A percentile compares a stretch with the other conserved stretches of the same genome.
Conservation (phyloP, 75 land plant species). For the Ceratopteris richardii region DNA sequence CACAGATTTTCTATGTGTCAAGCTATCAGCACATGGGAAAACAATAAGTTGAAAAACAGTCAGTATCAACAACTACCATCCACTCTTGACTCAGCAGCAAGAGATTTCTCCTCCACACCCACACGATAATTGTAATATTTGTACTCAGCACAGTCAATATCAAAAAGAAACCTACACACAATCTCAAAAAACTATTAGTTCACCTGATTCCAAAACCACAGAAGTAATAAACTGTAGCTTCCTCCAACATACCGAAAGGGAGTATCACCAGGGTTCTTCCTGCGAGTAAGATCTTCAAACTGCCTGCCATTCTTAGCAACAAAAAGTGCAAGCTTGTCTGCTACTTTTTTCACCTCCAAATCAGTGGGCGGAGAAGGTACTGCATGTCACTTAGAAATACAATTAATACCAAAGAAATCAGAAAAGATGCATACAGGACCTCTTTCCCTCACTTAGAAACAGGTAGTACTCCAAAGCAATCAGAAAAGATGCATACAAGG, state of each 20-base stretch:
- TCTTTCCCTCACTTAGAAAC: constrained; percentile 87
- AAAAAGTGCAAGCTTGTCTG: constrained; percentile 92
- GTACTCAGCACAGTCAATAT: constrained; percentile 71
- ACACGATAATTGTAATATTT: constrained; percentile 88
- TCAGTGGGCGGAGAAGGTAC: constrained; percentile 77
- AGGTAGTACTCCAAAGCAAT: constrained; percentile 76
- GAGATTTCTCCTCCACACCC: constrained; percentile 61
- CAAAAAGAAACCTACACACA: constrained; percentile 74
- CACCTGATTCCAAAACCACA: neutral
- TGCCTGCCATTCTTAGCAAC: constrained; percentile 98
- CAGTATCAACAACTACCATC: constrained; percentile 3
- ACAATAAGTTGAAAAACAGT: neutral
- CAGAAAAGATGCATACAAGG: constrained; percentile 52
- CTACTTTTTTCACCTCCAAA: constrained; percentile 86
- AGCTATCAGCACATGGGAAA: too few relatives aligned
- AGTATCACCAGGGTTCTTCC: constrained; percentile 90
- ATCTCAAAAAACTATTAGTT: too few relatives aligned
- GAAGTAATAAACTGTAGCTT: neutral
- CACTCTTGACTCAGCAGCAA: constrained; percentile 19
- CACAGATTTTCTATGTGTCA: neutral
- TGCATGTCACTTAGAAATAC: constrained; percentile 84
- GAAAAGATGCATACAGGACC: constrained; percentile 46
- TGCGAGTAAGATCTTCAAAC: constrained; percentile 87
- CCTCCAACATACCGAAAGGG: constrained; percentile 62
- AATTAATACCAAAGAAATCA: constrained; percentile 84